A percentile compares a stretch with the other conserved stretches of the same genome.
These are phyloP conservation scores for Thraustochytrium sp. DNA, from an alignment of 352 stramenopile genomes.

Conservation along the genomic window DNA sequence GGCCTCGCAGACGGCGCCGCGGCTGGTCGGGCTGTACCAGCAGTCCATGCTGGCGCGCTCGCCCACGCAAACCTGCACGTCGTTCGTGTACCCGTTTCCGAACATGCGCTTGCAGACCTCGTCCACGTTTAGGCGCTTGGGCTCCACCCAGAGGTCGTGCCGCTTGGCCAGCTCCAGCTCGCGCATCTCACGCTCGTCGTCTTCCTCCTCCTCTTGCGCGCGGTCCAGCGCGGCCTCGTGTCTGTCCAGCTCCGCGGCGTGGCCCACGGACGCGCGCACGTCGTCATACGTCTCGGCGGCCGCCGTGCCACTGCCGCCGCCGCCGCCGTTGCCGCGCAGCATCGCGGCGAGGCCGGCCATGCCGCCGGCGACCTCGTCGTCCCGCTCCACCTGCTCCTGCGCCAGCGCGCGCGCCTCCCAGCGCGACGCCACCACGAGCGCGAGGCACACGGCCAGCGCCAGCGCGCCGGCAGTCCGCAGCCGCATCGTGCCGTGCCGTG, in stretches of 20 bases:
- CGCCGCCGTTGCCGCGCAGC: too few relatives aligned
- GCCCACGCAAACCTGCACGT: neutral
- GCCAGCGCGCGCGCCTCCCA: too few relatives aligned
- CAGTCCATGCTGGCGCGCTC: slow-evolving; percentile 9
- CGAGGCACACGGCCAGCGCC: too few relatives aligned
- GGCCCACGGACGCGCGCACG: too few relatives aligned
- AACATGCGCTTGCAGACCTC: slow-evolving; percentile 14
- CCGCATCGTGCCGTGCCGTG: too few relatives aligned
- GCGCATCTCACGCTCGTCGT: neutral
- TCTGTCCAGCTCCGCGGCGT: neutral
- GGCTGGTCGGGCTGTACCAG: slow-evolving; percentile 21
- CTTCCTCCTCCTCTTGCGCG: neutral
- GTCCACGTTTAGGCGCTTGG: neutral
- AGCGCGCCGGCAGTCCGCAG: too few relatives aligned
- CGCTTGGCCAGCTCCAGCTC: neutral
- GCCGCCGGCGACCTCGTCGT: too few relatives aligned
- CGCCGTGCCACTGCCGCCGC: too few relatives aligned
- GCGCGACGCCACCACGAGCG: too few relatives aligned
- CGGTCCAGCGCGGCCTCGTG: neutral
- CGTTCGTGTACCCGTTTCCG: neutral
- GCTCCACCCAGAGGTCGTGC: slow-evolving; percentile 15
- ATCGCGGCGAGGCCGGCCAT: too few relatives aligned
- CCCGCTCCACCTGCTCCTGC: too few relatives aligned
- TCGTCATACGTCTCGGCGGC: too few relatives aligned
- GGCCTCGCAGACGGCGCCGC: neutral